These are phyloP conservation scores for Colletotrichum siamense DNA, from an alignment of 2,329 filamentous ascomycete genomes.

Conservation along the genomic window DNA sequence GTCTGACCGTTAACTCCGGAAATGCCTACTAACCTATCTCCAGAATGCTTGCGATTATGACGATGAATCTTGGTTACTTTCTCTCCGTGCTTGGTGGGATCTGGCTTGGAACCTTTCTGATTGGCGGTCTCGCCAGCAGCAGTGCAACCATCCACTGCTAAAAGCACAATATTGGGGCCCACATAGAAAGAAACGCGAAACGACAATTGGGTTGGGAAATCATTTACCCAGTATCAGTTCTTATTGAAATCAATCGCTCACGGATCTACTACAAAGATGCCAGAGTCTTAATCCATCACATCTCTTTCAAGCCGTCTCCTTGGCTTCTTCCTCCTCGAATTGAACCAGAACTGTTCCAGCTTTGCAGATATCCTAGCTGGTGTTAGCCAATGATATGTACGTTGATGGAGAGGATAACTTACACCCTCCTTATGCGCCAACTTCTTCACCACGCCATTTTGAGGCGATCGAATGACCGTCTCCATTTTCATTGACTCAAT, in stretches of 20 bases:
- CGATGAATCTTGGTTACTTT: slow-evolving; percentile 86
- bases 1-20: neutral
- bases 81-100: slow-evolving; percentile 76
- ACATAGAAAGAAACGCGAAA: neutral
- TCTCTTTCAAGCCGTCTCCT: slow-evolving; percentile 1
- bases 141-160: neutral
- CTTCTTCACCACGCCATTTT: slow-evolving; percentile 73
- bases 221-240: neutral
- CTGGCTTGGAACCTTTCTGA: slow-evolving; percentile 70
- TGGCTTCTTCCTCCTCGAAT: slow-evolving; percentile 60
- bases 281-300: neutral
- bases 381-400: slow-evolving; percentile 23
- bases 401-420: slow-evolving; percentile 38
- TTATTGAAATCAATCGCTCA: neutral
- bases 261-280: neutral
- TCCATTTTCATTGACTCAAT: slow-evolving; percentile 95
- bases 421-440: slow-evolving; percentile 78
- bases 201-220: neutral
- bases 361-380: slow-evolving; percentile 74
- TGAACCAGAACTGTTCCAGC: slow-evolving; percentile 76
- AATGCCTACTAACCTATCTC: neutral
- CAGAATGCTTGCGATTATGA: slow-evolving; percentile 94
- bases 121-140: neutral
- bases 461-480: slow-evolving; percentile 80
- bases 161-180: neutral